Base-by-base conservation (phyloP, 257 asterid species). In the Osmanthus fragrans region DNA sequence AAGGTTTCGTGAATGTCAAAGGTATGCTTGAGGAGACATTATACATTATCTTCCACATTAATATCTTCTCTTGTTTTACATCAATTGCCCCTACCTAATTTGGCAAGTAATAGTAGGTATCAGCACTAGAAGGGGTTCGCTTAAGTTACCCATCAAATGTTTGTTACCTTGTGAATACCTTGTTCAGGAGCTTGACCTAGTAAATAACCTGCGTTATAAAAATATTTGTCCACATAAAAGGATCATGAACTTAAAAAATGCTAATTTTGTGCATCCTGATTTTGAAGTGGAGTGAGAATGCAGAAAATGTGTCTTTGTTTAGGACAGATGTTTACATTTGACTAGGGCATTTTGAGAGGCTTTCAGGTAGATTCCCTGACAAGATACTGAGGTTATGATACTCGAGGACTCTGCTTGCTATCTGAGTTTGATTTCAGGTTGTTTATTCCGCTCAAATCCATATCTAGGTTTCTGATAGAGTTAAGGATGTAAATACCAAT, bases 1-100 rank as follows among this genome's bases (percentile, higher is more conserved):
- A 88, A 84, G 96, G 98, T 75, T 93, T 96, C 81, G 72, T 79
- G 75, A 82, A 87, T 80, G 75, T 81, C 82, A 87, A 88, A 85
- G 94, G 99, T 96, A 87, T 81, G 87, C 66, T 79, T 73, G 73
- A 56, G 73, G 76, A 78, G 70, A 71, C 7, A 47, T 15, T 9
- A 58, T 42, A 64, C 71, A 39, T 69, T 8, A 63, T 23, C 16
- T 63, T 63, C 34, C 33, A 63, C 34, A 27, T 25, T 12, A 4
- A 23, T 27, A 11, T 25, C 69, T 19, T 65, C 18, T 5, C 39
- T 12, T 78, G 36, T 77, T 71, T 71, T 79, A 76, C 5, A 32
- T 71, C 54, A 64, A 72, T 49, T 58, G 25, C 16, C 33, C 19
- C 34, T 21, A 63, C 34, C 33, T 63, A 63, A 63, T 63, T 63